Percentiles rank a stretch among this genome's conserved stretches.
Conservation (phyloP, 768 basidiomycete species). For the Butyriboletus loyo region DNA sequence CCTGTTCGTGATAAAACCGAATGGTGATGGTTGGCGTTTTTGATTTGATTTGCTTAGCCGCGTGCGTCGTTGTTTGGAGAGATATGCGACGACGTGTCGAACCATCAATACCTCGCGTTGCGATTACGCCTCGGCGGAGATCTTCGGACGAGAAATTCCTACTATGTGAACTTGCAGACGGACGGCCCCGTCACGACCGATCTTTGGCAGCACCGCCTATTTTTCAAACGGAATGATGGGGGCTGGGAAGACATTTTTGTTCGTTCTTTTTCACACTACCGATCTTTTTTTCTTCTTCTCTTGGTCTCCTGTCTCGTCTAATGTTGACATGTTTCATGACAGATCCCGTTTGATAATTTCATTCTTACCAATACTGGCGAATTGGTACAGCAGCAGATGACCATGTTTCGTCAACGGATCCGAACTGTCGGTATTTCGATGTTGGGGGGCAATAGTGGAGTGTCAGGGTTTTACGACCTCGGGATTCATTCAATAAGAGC, state of each 20-base stretch:
- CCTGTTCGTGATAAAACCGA: background rate
- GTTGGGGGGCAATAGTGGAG: conserved; percentile 77
- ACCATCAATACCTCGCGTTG: conserved; percentile 77
- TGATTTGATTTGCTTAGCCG: conserved; percentile 44
- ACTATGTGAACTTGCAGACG: conserved; percentile 92
- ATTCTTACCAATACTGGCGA: conserved; percentile 73
- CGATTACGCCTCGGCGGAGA: conserved; percentile 78
- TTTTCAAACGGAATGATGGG: conserved; percentile 61
- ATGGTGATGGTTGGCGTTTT: background rate
- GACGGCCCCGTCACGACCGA: conserved; percentile 77
- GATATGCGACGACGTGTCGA: conserved; percentile 77
- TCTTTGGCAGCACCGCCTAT: conserved; percentile 95
- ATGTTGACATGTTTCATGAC: conserved; percentile 7
- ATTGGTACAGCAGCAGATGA: conserved; percentile 64
- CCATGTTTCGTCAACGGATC: conserved; percentile 72
- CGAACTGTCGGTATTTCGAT: conserved; percentile 84
- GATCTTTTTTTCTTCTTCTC: background rate
- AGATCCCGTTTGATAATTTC: conserved; percentile 83
- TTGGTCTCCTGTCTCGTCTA: background rate
- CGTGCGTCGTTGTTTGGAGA: conserved; percentile 87
- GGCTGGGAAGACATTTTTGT: conserved; percentile 84
- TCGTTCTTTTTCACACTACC: conserved; percentile 29
- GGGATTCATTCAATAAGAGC: conserved; percentile 78
- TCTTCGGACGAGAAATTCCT: conserved; percentile 73
- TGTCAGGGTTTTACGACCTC: conserved; percentile 76